phyloP scores from a whole-genome alignment of 345 rosid species.

The Salix viminalis region DNA sequence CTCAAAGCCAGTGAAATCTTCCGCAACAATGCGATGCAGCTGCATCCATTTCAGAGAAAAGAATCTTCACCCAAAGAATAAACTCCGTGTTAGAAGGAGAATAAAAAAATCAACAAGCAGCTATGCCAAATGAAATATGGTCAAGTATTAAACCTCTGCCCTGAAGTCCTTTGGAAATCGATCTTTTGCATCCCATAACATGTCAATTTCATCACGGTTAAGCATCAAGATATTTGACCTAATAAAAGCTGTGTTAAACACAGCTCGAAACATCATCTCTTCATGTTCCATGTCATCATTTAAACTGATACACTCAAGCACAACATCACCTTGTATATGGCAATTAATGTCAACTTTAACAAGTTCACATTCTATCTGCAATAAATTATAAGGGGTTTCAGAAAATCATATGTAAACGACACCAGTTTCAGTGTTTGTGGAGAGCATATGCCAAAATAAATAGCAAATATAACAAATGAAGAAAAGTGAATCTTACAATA shows the following conservation, averaged over 20 bases:
- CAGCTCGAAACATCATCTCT: slow-evolving; percentile 75
- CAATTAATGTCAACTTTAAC: slow-evolving; percentile 89
- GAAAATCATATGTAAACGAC: slow-evolving; percentile 2
- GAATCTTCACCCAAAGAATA: slow-evolving; percentile 56
- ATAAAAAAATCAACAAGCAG: not conserved
- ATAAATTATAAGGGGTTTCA: slow-evolving; percentile 8
- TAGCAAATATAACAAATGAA: not conserved
- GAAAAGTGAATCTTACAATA: not conserved
- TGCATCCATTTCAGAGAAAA: slow-evolving; percentile 93
- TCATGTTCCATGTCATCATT: slow-evolving; percentile 70
- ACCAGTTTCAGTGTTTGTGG: not conserved
- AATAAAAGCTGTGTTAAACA: slow-evolving; percentile 90
- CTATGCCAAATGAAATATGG: slow-evolving; percentile 14
- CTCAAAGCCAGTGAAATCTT: slow-evolving; percentile 61
- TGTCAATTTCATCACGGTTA: slow-evolving; percentile 83
- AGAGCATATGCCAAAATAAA: not conserved
- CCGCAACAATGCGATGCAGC: slow-evolving; percentile 57
- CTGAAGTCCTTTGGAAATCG: slow-evolving; percentile 83
- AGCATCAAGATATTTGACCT: slow-evolving; percentile 94
- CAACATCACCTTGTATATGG: slow-evolving; percentile 83
- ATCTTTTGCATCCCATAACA: slow-evolving; percentile 74
- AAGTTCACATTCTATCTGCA: slow-evolving; percentile 80
- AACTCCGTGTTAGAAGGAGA: slow-evolving; percentile 20
- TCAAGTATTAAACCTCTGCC: slow-evolving; percentile 62
- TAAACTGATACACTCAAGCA: slow-evolving; percentile 82